Percentiles rank a stretch among this genome's conserved stretches.
Conservation (phyloP, 2,329 filamentous ascomycete species). For the Microdochium trichocladiopsis region DNA sequence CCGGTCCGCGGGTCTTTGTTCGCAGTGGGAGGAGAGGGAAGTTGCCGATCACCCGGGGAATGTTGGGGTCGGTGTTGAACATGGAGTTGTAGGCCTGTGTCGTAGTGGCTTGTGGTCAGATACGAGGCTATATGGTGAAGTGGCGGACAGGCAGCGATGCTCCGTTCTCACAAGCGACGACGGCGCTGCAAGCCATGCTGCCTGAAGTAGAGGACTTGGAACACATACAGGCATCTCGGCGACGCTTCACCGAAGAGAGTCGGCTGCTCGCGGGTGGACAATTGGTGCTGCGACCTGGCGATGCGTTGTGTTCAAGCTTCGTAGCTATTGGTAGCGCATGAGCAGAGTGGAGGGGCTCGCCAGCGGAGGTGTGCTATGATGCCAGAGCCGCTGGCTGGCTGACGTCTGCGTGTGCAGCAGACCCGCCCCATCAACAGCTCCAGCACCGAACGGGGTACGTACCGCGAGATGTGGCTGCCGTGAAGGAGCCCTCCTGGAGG, state of each 20-base stretch:
- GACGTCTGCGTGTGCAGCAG: neutral
- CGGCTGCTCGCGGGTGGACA: constrained; percentile 10
- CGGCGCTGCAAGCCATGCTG: neutral
- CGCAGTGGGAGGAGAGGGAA: constrained; percentile 91
- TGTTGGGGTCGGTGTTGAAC: constrained; percentile 76
- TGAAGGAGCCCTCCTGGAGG: too few species aligned
- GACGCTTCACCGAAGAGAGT: constrained; percentile 14
- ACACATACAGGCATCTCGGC: constrained; percentile 40
- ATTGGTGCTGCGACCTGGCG: neutral
- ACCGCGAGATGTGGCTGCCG: neutral
- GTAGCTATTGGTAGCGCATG: neutral
- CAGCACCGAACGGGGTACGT: neutral
- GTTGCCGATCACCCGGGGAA: constrained; percentile 65
- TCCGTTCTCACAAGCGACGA: neutral
- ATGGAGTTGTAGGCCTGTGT: constrained; percentile 91
- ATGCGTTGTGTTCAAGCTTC: neutral
- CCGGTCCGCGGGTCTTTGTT: constrained; percentile 91
- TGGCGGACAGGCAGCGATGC: constrained; percentile 1
- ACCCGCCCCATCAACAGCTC: too few species aligned
- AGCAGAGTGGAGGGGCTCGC: neutral
- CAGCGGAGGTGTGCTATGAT: neutral
- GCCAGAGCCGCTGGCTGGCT: neutral
- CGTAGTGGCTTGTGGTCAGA: constrained; percentile 13
- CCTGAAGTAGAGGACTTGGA: neutral
- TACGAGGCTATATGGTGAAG: constrained; percentile 1